Percentiles rank a stretch among this genome's conserved stretches.
Evolutionary conservation across 305 asterid genomes (phyloP).

Genomic region (Galium porrigens): DNA sequence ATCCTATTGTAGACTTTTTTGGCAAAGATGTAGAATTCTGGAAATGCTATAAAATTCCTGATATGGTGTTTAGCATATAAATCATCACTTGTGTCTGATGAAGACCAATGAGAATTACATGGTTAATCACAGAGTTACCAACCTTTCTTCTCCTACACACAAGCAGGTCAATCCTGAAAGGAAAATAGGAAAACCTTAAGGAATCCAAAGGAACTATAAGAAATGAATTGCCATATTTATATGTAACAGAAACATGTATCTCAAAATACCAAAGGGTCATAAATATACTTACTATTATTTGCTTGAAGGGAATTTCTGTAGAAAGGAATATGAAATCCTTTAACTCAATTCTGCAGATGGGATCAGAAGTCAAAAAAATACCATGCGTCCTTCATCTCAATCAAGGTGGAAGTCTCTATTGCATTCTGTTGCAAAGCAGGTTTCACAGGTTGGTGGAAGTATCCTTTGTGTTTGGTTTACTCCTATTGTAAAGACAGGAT

Average conservation of each 20-base stretch:
- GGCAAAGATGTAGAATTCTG: neutral
- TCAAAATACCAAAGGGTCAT: neutral
- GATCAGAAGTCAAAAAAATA: slow-evolving; percentile 32
- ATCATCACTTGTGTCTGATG: neutral
- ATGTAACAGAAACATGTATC: neutral
- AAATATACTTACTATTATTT: neutral
- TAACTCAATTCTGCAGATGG: slow-evolving; percentile 33
- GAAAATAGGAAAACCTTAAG: neutral
- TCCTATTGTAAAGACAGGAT: neutral
- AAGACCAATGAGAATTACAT: neutral
- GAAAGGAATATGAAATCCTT: neutral
- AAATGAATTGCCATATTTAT: neutral
- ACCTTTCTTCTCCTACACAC: neutral
- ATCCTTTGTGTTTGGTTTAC: neutral
- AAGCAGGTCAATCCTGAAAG: neutral
- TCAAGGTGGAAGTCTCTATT: slow-evolving; percentile 74
- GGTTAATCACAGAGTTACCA: neutral
- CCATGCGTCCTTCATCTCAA: slow-evolving; percentile 36
- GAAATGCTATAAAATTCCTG: slow-evolving; percentile 1
- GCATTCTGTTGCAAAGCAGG: slow-evolving; percentile 74
- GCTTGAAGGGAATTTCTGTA: neutral
- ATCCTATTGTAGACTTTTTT: neutral
- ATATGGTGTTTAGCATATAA: neutral
- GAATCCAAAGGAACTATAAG: neutral
- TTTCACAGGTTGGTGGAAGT: slow-evolving; percentile 68